Base-by-base conservation (phyloP, 2,329 filamentous ascomycete species). In the Chrysosporium queenslandicum region DNA sequence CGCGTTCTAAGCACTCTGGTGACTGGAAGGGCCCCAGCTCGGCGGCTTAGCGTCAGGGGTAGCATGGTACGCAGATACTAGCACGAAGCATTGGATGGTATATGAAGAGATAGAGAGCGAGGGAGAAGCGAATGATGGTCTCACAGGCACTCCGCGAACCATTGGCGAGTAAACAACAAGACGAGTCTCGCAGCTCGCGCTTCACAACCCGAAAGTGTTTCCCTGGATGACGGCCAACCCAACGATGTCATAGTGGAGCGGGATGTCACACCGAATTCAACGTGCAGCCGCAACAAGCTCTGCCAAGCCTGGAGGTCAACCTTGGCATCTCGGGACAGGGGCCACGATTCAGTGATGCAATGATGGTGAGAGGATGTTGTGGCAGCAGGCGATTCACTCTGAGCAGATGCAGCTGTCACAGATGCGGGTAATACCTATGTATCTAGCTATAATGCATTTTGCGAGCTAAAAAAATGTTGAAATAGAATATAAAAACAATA, bases 221-320 rank as follows among this genome's bases (percentile, higher is more conserved):
- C 20, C 36, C 36, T 18, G 18, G 40, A 25, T 25, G 40, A 29
- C 14, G 27, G 8, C 23, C 30, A 12, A 27, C 32, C 23, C 30
- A 12, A 27, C 32, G 46, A 39, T 39, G 46, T 49, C 46, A 49
- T 46, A 12, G 41, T 29, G 41, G 37, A 40, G 2, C n/a, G n/a
- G n/a, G n/a, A n/a, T n/a, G n/a, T n/a, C n/a, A 18, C 37, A 40
- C 12, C n/a, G 18, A n/a, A 11, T 5, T 7, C n/a, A n/a, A n/a
- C 37, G 20, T 25, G 40, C 8, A 9, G 16, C 9, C 2, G 27
- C 16, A 29, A 34, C 43, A 46, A 46, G 43, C 43, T 32, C 30
- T 34, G 43, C 43, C 43, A 46, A 46, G 43, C 11, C 27, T 16
- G 2, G 29, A 2, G 43, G 23, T 18, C 4, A 42, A 4, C 21